Evolutionary conservation across 352 stramenopile genomes (phyloP).

Genomic region (Sclerospora graminicola): DNA sequence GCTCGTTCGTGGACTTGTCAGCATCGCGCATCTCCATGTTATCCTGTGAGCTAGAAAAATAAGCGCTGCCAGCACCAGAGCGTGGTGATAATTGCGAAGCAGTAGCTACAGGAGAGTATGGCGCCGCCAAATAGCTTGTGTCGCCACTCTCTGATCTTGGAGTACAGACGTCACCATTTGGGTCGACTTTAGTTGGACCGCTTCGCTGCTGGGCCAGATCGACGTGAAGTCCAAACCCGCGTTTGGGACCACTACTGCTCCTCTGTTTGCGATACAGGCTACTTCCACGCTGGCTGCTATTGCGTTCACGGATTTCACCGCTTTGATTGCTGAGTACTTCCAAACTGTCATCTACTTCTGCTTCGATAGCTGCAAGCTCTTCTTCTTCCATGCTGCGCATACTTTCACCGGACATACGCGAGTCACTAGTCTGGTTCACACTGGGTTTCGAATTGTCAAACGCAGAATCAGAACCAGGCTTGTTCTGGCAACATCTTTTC

Average conservation of each 20-base stretch:
- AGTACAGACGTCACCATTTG: constrained; percentile 17
- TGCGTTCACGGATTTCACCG: constrained; percentile 37
- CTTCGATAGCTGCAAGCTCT: constrained; percentile 56
- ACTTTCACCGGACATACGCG: constrained; percentile 37
- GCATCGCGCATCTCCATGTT: constrained; percentile 23
- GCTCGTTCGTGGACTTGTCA: constrained; percentile 22
- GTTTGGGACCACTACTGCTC: constrained; percentile 17
- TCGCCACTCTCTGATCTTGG: constrained; percentile 28
- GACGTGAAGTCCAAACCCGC: constrained; percentile 58
- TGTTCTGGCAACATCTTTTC: constrained; percentile 18
- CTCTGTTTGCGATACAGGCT: constrained; percentile 18
- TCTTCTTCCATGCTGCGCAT: constrained; percentile 59
- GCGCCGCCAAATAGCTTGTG: constrained; percentile 40
- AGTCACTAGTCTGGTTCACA: constrained; percentile 44
- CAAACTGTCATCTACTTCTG: constrained; percentile 70
- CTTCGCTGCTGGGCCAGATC: constrained; percentile 28
- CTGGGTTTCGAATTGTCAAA: constrained; percentile 26
- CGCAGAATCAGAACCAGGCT: constrained; percentile 3
- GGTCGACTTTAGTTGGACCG: constrained; percentile 5
- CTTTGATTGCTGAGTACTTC: constrained; percentile 68
- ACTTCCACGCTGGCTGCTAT: constrained; percentile 26
- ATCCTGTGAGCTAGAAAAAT: constrained; percentile 39
- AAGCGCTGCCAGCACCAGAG: constrained; percentile 49
- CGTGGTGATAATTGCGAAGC: constrained; percentile 35
- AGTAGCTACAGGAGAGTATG: constrained; percentile 27